Evolutionary conservation across 2,329 filamentous ascomycete species (phyloP).

Genomic region (Fonsecaea monophora): DNA sequence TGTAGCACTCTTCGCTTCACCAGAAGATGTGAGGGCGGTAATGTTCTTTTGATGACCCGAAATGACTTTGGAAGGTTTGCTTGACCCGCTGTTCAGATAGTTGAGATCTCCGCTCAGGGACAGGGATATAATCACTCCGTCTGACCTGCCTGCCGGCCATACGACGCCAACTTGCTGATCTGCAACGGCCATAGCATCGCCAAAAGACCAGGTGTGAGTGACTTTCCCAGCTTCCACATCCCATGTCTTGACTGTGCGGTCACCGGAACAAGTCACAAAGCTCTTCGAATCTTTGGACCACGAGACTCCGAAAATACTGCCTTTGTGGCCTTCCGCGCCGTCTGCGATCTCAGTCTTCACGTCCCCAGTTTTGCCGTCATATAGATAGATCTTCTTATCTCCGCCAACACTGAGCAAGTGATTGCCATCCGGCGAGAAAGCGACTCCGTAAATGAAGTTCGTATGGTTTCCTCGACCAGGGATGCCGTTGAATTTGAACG

Average conservation of each 20-base stretch:
- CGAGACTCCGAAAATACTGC: constrained; percentile 89
- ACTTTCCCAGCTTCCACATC: constrained; percentile 80
- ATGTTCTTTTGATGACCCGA: constrained; percentile 92
- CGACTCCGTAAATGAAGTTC: constrained; percentile 85
- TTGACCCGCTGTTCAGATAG: constrained; percentile 77
- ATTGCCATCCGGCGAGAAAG: constrained; percentile 87
- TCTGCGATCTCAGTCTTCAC: constrained; percentile 71
- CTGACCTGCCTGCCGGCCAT: constrained; percentile 80
- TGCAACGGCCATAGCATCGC: constrained; percentile 71
- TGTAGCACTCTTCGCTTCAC: constrained; percentile 57
- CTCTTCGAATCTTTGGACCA: constrained; percentile 87
- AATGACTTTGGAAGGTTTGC: constrained; percentile 72
- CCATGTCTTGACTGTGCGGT: constrained; percentile 95
- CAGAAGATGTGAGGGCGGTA: constrained; percentile 72
- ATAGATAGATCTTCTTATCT: constrained; percentile 91
- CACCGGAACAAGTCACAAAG: constrained; percentile 89
- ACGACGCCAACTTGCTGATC: constrained; percentile 96
- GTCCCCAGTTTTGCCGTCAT: constrained; percentile 95
- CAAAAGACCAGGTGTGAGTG: constrained; percentile 83
- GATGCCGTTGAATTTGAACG: constrained; percentile 93
- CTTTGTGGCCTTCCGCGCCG: constrained; percentile 83
- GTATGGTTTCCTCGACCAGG: constrained; percentile 73
- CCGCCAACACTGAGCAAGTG: constrained; percentile 85
- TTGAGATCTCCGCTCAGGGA: constrained; percentile 88
- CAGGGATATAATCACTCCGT: constrained; percentile 88